Base-by-base conservation (phyloP, 805 yeast genomes). In the Wickerhamiella lipophila region DNA sequence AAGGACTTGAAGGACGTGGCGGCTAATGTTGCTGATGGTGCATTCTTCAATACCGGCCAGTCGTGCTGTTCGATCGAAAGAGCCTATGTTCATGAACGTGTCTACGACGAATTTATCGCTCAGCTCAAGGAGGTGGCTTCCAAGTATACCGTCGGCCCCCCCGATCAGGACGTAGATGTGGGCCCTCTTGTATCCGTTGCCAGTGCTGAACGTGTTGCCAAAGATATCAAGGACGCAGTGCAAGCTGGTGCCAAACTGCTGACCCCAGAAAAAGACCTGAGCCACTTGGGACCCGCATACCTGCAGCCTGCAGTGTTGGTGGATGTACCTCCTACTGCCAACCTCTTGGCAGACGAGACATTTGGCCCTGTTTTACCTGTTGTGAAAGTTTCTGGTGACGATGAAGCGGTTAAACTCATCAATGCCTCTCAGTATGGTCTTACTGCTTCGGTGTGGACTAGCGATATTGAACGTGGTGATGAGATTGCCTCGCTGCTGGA, bases 31-130 rank as follows among this genome's bases (percentile, higher is more conserved):
- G 74, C 83, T 52, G 70, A 74, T 46, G 94, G 94, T 68, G 83
- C 85, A 56, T 78, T 79, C 70, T 83, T 74, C 74, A 86, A 86
- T 70, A 79, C 94, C 50, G 95, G 95, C 70, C 95, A 86, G 69
- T 88, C 83, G 52, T 86, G 95, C 70, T 82, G 89, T 69, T 89
- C 95, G 23, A 92, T 94, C 64, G 86, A 94, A 54, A 80, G 95
- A 66, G 75, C 84, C 53, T 84, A 82, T 67, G 79, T 85, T 52
- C 87, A 84, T 66, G 82, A 69, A 39, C 64, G 68, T 2, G 62
- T 77, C 23, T 66, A 76, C 49, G 77, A 74, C 46, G 71, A 73
- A 57, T 74, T 85, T 57, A 66, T 82, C 47, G 70, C 69, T 52
- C 77, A 75, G 58, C 78, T 82, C 56, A 71, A 70, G 42, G 66